Conservation (phyloP, 2,329 filamentous ascomycete genomes). For the Thelonectria olida region DNA sequence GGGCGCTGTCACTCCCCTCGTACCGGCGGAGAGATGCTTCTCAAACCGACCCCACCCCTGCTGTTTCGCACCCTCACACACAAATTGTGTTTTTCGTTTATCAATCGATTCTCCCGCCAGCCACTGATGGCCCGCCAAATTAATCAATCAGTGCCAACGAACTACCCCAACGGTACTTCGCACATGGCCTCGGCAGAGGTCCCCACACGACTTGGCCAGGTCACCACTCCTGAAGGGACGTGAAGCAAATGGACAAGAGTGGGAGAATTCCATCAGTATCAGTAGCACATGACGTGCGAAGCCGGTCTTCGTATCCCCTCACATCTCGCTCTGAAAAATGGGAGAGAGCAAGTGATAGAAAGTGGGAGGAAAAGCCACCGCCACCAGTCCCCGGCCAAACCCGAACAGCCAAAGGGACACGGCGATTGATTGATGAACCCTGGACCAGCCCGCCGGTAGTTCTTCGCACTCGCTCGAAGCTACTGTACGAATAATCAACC, state of each 20-base stretch:
- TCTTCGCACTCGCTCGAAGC: too few species aligned
- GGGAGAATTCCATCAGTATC: conserved; percentile 5
- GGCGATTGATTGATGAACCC: neutral
- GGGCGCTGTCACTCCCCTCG: conserved; percentile 18
- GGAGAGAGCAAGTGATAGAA: neutral
- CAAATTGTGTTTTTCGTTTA: too few species aligned
- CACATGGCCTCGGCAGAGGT: conserved; percentile 18
- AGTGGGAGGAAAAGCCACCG: neutral
- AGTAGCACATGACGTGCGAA: neutral
- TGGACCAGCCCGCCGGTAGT: neutral
- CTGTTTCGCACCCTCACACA: conserved; percentile 1
- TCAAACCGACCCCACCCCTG: neutral
- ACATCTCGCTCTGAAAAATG: neutral
- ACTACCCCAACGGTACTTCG: conserved; percentile 18
- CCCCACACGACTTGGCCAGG: conserved; percentile 15
- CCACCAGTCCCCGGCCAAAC: conserved; percentile 17
- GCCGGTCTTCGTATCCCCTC: neutral
- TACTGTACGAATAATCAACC: too few species aligned
- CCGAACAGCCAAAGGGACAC: conserved; percentile 3
- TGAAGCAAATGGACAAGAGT: conserved; percentile 6
- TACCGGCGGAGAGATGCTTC: neutral
- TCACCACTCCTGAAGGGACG: neutral
- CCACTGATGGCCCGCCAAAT: conserved; percentile 9
- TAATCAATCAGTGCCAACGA: conserved; percentile 22
- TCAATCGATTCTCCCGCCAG: conserved; percentile 1